These are phyloP conservation scores for Ogataea kodamae DNA, from an alignment of 805 yeast species.

Conservation along the genomic window DNA sequence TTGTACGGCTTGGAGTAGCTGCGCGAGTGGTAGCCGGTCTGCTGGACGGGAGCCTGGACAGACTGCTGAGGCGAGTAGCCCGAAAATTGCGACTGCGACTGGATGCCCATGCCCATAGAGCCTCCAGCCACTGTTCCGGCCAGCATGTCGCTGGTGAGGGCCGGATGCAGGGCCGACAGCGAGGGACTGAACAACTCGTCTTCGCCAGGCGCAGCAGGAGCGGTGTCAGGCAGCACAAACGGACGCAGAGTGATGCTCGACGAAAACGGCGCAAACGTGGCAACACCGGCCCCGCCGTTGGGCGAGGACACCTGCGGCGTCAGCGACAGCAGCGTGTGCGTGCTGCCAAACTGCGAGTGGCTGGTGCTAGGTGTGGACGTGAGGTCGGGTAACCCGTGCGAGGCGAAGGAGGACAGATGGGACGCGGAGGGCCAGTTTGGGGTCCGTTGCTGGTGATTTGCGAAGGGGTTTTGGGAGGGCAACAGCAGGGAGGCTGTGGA, in stretches of 20 bases:
- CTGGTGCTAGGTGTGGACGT: constrained; percentile 23
- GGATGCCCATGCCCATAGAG: constrained; percentile 30
- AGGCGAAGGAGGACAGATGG: constrained; percentile 17
- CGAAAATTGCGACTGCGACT: constrained; percentile 3
- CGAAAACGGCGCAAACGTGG: too few species aligned
- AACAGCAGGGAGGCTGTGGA: constrained; percentile 15
- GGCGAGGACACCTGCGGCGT: constrained; percentile 23
- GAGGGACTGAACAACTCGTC: constrained; percentile 16
- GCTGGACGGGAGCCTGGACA: background rate
- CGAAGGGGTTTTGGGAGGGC: constrained; percentile 13
- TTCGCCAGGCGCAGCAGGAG: constrained; percentile 22
- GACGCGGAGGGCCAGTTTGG: constrained; percentile 35
- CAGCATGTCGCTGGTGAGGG: constrained; percentile 25
- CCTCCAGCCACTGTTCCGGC: constrained; percentile 28
- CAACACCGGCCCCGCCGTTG: too few species aligned
- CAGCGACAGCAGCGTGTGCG: constrained; percentile 21
- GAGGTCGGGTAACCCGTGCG: constrained; percentile 21
- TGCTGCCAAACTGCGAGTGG: constrained; percentile 9
- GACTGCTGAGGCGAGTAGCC: background rate
- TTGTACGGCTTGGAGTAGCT: constrained; percentile 11
- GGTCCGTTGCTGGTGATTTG: constrained; percentile 29
- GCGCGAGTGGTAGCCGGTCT: constrained; percentile 5
- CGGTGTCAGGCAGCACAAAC: constrained; percentile 16
- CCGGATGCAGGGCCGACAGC: constrained; percentile 26
- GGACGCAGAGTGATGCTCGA: too few species aligned